Conservation (phyloP, 192 early-diverging fungal species). For the Fimicolochytrium jonesii region DNA sequence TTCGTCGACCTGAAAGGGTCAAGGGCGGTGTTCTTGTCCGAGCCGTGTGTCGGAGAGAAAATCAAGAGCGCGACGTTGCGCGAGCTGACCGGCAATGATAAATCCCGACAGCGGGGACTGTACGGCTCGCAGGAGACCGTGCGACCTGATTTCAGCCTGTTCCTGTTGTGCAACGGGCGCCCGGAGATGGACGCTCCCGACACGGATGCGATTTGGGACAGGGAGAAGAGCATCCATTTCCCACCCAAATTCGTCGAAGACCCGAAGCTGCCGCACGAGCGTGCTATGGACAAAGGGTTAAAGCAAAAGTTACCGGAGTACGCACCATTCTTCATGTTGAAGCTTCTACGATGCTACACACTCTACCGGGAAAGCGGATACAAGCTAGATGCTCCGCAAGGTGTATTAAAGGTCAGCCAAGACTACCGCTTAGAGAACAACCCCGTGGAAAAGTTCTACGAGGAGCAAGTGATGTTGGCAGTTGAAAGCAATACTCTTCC, state of each 20-base stretch:
- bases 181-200: slow-evolving; percentile 6
- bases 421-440: slow-evolving; percentile 1
- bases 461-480: slow-evolving; percentile 11
- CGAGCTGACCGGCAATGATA: not conserved
- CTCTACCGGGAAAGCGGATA: not conserved
- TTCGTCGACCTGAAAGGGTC: not conserved
- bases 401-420: not conserved
- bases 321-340: slow-evolving; percentile 7
- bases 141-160: too few species aligned
- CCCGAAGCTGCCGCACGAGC: not conserved
- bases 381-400: not conserved
- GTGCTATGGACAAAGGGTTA: not conserved
- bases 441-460: slow-evolving; percentile 10
- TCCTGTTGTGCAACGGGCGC: not conserved
- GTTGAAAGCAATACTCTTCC: too few species aligned
- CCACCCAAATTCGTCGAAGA: not conserved
- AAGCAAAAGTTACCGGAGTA: not conserved
- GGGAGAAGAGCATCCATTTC: not conserved
- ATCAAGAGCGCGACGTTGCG: slow-evolving; percentile 1
- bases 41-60: not conserved
- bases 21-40: not conserved
- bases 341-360: not conserved
- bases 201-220: slow-evolving; percentile 7
- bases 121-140: not conserved
- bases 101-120: not conserved